Evolutionary conservation across 306 rosid genomes (phyloP).

Genomic region (Quercus cerris): DNA sequence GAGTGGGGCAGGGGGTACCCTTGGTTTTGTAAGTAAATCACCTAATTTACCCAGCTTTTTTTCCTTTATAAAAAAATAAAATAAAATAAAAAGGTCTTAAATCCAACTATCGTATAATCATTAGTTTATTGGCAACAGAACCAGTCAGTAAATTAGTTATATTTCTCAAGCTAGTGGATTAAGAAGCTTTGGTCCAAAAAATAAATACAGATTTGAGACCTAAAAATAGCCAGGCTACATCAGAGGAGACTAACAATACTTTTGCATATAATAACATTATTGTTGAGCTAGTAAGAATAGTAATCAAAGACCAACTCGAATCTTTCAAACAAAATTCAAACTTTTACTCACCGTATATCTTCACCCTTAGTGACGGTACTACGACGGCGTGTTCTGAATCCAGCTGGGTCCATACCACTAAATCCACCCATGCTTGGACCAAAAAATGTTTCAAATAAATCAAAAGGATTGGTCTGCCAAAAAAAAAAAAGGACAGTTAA

Average conservation of each 20-base stretch:
- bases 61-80: no score
- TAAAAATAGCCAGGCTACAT: background rate
- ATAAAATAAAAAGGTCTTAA: background rate
- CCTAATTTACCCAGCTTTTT: no score
- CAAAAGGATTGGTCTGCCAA: slow-evolving; percentile 93
- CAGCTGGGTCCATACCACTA: slow-evolving; percentile 70
- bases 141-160: background rate
- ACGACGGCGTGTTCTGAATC: slow-evolving; percentile 80
- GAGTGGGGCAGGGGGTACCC: no score
- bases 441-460: slow-evolving; percentile 94
- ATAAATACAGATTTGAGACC: background rate
- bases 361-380: slow-evolving; percentile 92
- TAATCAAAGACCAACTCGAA: slow-evolving; percentile 15
- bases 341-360: slow-evolving; percentile 79
- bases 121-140: background rate
- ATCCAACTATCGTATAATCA: background rate
- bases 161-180: background rate
- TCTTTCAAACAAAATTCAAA: slow-evolving; percentile 1
- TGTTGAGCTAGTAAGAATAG: background rate
- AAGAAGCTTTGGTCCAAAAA: background rate
- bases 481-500: slow-evolving; percentile 6
- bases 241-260: background rate
- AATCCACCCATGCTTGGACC: slow-evolving; percentile 90
- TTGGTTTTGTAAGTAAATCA: no score
- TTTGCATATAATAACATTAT: background rate